Conservation (phyloP, 2,329 filamentous ascomycete genomes). For the Diaporthe humulicola region DNA sequence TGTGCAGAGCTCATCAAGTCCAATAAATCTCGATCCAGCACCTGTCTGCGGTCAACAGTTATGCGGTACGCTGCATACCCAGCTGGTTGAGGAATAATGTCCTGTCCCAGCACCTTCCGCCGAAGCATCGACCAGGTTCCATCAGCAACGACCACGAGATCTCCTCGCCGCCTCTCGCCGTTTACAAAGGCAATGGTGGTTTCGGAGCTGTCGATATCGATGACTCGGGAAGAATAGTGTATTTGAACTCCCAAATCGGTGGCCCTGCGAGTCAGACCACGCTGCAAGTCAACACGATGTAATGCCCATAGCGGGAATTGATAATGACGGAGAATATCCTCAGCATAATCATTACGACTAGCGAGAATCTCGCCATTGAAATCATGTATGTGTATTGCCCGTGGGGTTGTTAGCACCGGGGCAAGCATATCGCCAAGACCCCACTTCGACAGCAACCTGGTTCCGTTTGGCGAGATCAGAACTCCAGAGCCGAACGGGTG, state of each 20-base stretch:
- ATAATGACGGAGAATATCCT: not conserved
- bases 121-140: slow-evolving; percentile 10
- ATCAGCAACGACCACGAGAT: slow-evolving; percentile 13
- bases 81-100: not conserved
- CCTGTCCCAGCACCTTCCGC: not conserved
- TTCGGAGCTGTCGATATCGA: not conserved
- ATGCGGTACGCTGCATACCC: not conserved
- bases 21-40: not conserved
- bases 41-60: not conserved
- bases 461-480: not conserved
- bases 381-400: not conserved
- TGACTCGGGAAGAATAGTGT: slow-evolving; percentile 1
- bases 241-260: not conserved
- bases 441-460: not conserved
- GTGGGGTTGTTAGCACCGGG: not conserved
- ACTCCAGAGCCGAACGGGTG: slow-evolving; percentile 14
- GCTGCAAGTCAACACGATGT: slow-evolving; percentile 12
- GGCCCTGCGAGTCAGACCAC: not conserved
- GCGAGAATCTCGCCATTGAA: not conserved
- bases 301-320: slow-evolving; percentile 6
- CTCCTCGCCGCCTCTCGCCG: not conserved
- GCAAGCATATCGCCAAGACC: not conserved
- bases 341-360: not conserved
- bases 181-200: not conserved
- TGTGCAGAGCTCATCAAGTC: not conserved